A percentile compares a stretch with the other conserved stretches of the same genome.
Conservation (phyloP, 1,284 basidiomycete genomes). For the Austropuccinia psidii region DNA sequence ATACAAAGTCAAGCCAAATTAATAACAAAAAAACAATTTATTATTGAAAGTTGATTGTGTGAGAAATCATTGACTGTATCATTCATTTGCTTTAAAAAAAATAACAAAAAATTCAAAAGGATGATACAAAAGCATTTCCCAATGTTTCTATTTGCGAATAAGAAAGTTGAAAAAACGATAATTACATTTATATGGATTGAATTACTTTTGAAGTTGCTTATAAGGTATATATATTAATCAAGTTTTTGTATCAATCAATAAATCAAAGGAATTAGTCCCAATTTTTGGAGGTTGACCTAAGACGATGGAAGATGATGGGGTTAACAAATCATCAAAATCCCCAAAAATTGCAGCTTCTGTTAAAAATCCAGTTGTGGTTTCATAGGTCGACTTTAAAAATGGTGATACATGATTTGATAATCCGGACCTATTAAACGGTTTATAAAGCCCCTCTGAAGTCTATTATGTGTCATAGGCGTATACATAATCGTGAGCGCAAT, state of each 20-base stretch:
- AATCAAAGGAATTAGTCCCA: constrained; percentile 76
- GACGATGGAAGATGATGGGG: constrained; percentile 85
- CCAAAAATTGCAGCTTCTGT: constrained; percentile 89
- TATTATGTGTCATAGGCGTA: constrained; percentile 49
- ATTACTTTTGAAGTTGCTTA: too few relatives aligned
- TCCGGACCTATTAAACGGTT: constrained; percentile 94
- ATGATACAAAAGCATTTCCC: too few relatives aligned
- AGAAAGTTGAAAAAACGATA: too few relatives aligned
- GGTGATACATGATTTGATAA: constrained; percentile 85
- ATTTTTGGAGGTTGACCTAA: constrained; percentile 71
- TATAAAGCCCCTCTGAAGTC: constrained; percentile 96
- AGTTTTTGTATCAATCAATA: constrained; percentile 27
- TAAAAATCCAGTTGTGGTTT: constrained; percentile 92
- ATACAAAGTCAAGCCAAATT: too few relatives aligned
- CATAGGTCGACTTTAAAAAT: constrained; percentile 91
- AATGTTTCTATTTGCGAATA: too few relatives aligned
- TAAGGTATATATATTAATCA: too few relatives aligned
- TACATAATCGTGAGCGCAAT: neutral
- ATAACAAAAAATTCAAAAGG: too few relatives aligned
- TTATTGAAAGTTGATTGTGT: too few relatives aligned
- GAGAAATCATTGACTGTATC: too few relatives aligned
- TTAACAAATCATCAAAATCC: constrained; percentile 83
- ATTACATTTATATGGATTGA: too few relatives aligned
- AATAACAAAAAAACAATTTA: too few relatives aligned
- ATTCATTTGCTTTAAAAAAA: too few relatives aligned